Evolutionary conservation across 192 early-diverging fungal genomes (phyloP).

Genomic region (Coemansia sp.): DNA sequence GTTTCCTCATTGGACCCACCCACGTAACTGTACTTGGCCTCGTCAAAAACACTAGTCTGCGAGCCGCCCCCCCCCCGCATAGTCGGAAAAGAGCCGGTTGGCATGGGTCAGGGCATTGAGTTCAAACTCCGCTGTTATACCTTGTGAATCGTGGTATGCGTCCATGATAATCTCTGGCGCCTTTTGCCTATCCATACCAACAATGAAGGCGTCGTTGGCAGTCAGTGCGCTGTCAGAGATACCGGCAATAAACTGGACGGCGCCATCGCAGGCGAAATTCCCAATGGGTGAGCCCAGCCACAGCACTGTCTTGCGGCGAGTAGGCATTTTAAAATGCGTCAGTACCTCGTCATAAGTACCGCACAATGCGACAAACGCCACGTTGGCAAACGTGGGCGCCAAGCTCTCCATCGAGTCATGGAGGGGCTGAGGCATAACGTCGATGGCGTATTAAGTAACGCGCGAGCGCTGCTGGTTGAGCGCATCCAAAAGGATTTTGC

Average conservation of each 20-base stretch:
- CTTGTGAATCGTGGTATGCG: conserved; percentile 84
- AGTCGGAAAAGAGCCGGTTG: conserved; percentile 60
- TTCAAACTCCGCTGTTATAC: conserved; percentile 76
- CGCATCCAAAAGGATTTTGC: conserved; percentile 69
- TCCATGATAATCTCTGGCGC: conserved; percentile 61
- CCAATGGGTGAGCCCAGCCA: conserved; percentile 94
- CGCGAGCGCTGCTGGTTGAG: conserved; percentile 62
- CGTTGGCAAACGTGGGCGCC: conserved; percentile 59
- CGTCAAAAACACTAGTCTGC: conserved; percentile 48
- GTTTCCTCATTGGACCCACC: conserved; percentile 66
- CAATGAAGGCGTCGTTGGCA: conserved; percentile 70
- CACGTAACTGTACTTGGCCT: conserved; percentile 66
- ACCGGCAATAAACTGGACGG: conserved; percentile 58
- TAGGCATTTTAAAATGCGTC: conserved; percentile 48
- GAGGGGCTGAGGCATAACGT: conserved; percentile 77
- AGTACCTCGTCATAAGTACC: conserved; percentile 90
- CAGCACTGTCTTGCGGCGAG: conserved; percentile 68
- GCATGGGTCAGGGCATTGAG: conserved; percentile 80
- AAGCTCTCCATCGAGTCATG: conserved; percentile 67
- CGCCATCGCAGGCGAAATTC: conserved; percentile 61
- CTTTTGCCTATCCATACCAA: conserved; percentile 87
- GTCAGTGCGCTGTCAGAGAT: conserved; percentile 58
- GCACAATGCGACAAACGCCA: conserved; percentile 74
- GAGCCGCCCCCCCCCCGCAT: background rate
- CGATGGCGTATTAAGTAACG: conserved; percentile 85